Base-by-base conservation (phyloP, 176 grass and related monocot genomes). In the Aegilops sharonensis region DNA sequence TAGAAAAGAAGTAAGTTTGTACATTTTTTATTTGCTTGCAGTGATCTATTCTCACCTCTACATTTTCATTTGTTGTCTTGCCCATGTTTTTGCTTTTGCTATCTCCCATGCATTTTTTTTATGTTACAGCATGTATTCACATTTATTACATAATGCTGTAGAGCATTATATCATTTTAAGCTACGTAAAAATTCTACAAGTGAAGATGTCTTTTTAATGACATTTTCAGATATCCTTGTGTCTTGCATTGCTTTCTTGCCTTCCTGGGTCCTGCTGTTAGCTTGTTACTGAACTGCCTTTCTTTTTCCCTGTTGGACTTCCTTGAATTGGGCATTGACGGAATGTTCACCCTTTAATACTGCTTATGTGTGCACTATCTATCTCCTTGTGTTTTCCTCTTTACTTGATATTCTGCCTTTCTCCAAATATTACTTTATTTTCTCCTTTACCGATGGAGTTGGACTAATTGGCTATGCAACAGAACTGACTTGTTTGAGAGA, bases 1-100 rank as follows among this genome's bases (percentile, higher is more conserved):
- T 98, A 77, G 97, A 98, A 77, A 95, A 89, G 71, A 92, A 94
- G 96, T 98, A 98, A 89, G 92, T 92, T 70, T 69, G 27, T 81
- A 76, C 24, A 24, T 48, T 71, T 8, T 79, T 57, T 75, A 31
- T 87, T 87, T 72, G 37, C 54, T 81, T 6, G 27, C 57, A 31
- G 35, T 47, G 25, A 64, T 35, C 24, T 17, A 3, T 37, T 74
- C 77, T 61, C 11, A 12, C 27, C 37, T 81, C 67, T 25, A 13
- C n/a, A 25, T 81, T 86, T 77, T 50, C 63, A 59, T 69, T 78
- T 52, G 9, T 70, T 82, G 11, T 47, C 31, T 11, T 75, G 29
- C n/a, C 24, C 31, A 79, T 20, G 66, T 57, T 75, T 9, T 68
- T 79, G 54, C 25, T 57, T 66, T 27, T 56, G 5, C 52, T 72